Evolutionary conservation across 805 yeast genomes (phyloP).

Genomic region (Tetrapisispora pingtungensis): DNA sequence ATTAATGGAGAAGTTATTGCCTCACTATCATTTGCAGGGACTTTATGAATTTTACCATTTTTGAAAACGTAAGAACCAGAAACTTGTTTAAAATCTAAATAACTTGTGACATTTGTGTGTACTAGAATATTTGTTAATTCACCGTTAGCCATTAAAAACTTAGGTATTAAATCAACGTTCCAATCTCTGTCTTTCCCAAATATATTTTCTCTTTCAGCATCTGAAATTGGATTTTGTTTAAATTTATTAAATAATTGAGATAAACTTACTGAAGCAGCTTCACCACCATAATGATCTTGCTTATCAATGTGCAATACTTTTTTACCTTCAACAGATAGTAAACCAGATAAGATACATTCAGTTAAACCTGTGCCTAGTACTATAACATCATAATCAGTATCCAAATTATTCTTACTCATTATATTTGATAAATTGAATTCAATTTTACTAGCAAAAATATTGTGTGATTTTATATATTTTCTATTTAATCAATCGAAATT

Average conservation of each 20-base stretch:
- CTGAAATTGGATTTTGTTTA: conserved; percentile 67
- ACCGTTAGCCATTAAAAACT: conserved; percentile 95
- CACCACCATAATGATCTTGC: conserved; percentile 94
- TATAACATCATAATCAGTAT: conserved; percentile 93
- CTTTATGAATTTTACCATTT: conserved; percentile 86
- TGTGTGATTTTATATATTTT: no score
- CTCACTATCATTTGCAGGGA: conserved; percentile 85
- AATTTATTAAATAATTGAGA: conserved; percentile 66
- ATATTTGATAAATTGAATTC: not conserved
- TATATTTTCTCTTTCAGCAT: conserved; percentile 51
- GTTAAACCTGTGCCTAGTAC: conserved; percentile 93
- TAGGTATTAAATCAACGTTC: conserved; percentile 96
- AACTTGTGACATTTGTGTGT: conserved; percentile 92
- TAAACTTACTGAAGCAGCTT: conserved; percentile 77
- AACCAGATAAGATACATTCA: conserved; percentile 89
- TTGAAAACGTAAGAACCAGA: conserved; percentile 85
- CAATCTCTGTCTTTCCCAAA: conserved; percentile 93
- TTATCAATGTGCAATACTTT: conserved; percentile 93
- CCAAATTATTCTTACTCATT: conserved; percentile 43
- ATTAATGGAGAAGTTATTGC: conserved; percentile 85
- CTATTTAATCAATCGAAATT: no score
- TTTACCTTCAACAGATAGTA: conserved; percentile 92
- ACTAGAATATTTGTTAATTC: conserved; percentile 91
- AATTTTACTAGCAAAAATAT: no score
- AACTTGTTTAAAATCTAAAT: conserved; percentile 92